Evolutionary conservation across 2,329 filamentous ascomycete genomes (phyloP), one percentile per base, ranked within the genome.

Genomic region (Stachybotrys echinatus): DNA sequence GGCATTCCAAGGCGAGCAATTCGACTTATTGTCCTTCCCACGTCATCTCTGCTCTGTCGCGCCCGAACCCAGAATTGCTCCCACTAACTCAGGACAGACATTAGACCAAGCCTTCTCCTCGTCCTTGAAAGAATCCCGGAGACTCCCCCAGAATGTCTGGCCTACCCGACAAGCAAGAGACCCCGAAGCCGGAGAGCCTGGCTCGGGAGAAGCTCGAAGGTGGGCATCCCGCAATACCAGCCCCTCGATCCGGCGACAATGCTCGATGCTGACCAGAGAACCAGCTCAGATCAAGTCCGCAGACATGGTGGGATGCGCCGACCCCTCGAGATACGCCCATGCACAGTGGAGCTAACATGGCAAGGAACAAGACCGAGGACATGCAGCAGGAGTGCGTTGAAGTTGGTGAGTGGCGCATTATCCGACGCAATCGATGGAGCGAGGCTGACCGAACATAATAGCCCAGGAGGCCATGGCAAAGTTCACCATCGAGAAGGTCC

Each of bases 351-450:
- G n/a, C 23, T 22, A 27, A 23, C 56, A 68, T 71, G 57, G 60
- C 50, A 59, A 57, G 58, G 23, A 22, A 42, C 60, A 66, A 97
- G 94, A 92, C 87, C 63, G 92, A 97, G 52, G 92, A 96, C 63
- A 96, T 99, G 94, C 91, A 96, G 66, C 83, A 89, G 63, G 92
- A 97, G 73, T 89, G 87, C 44, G 89, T 99, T 64, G 90, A 96
- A 82, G 88, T 96, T 67, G 91, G 92, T 96, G 84, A 60, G 91
- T 77, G 27, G 27, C 27, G 14, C 27, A 34, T 34, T 8, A 34
- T 14, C 10, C 27, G 27, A 14, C 10, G 27, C 10, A 10, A 14
- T 3, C 10, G 27, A 10, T 34, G 27, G 27, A 34, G 27, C 27
- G 31, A 58, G 48, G 54, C 65, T 68, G 57, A 69, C 54, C 46